Percentiles rank a stretch among this genome's conserved stretches.
Evolutionary conservation across 371 early-diverging fungal species (phyloP).

Genomic region (Agmasoma carcini): DNA sequence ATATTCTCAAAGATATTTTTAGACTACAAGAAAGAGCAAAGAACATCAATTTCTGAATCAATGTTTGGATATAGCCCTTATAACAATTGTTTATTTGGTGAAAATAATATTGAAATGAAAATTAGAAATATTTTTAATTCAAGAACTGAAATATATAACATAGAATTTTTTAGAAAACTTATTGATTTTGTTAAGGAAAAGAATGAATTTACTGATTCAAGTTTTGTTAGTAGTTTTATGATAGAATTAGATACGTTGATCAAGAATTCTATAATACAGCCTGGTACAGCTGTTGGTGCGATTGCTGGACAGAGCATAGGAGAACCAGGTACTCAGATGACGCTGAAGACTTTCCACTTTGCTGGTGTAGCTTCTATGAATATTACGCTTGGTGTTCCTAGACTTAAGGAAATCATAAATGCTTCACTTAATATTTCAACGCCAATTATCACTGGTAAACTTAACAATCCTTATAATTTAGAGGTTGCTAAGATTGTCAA

Average conservation of each 20-base stretch:
- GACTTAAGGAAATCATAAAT: constrained; percentile 81
- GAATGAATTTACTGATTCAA: neutral
- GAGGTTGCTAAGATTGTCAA: constrained; percentile 61
- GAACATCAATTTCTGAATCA: no score
- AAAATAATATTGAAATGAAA: no score
- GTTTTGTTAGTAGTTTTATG: constrained; percentile 7
- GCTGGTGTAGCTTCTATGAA: constrained; percentile 97
- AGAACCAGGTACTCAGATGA: constrained; percentile 99
- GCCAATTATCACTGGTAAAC: constrained; percentile 71
- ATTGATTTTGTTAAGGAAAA: neutral
- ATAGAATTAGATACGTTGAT: constrained; percentile 12
- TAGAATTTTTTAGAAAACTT: constrained; percentile 1
- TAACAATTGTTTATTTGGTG: no score
- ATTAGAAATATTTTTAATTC: no score
- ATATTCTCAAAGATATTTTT: no score
- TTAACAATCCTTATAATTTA: constrained; percentile 38
- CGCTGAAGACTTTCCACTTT: constrained; percentile 98
- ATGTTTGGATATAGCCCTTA: no score
- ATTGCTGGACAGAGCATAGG: constrained; percentile 93
- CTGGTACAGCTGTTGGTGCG: constrained; percentile 68
- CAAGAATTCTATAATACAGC: constrained; percentile 59
- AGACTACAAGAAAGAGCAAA: no score
- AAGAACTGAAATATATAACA: constrained; percentile 1
- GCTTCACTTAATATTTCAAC: constrained; percentile 64
- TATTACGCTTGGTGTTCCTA: constrained; percentile 94